These are phyloP conservation scores for Pythium coloratum DNA, from an alignment of 352 stramenopile genomes.

Conservation along the genomic window DNA sequence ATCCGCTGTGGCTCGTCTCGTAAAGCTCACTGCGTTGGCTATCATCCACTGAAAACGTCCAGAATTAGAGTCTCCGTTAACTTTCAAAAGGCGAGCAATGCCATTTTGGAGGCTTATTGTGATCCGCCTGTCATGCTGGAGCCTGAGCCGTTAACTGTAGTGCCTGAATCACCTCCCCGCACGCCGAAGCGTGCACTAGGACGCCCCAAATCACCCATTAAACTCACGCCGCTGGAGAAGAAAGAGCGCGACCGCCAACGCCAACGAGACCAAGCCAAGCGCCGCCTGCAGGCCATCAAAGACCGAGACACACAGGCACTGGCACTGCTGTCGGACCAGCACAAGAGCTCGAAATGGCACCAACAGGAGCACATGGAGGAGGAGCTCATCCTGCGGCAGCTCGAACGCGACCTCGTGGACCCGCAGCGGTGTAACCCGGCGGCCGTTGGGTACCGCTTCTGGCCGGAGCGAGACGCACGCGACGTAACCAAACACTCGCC, in stretches of 20 bases:
- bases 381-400: conserved; percentile 57
- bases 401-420: conserved; percentile 66
- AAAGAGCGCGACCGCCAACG: conserved; percentile 30
- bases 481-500: conserved; percentile 33
- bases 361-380: conserved; percentile 42
- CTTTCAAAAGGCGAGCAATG: not conserved
- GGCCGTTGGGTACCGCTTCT: conserved; percentile 57
- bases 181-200: not conserved
- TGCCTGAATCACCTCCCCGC: not conserved
- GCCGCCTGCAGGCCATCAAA: conserved; percentile 18
- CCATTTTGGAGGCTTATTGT: not conserved
- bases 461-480: not conserved
- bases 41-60: not conserved
- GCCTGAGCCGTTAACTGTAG: not conserved
- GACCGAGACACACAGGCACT: conserved; percentile 17
- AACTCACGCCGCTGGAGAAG: conserved; percentile 34
- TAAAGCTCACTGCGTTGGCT: not conserved
- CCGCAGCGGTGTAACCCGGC: conserved; percentile 49
- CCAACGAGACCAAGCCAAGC: conserved; percentile 26
- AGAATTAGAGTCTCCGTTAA: not conserved
- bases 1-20: not conserved
- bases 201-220: conserved; percentile 23
- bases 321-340: conserved; percentile 15
- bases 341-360: conserved; percentile 31
- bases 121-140: not conserved